Evolutionary conservation across 78 protist genomes (phyloP).

Genomic region (Protostelium mycophagum): DNA sequence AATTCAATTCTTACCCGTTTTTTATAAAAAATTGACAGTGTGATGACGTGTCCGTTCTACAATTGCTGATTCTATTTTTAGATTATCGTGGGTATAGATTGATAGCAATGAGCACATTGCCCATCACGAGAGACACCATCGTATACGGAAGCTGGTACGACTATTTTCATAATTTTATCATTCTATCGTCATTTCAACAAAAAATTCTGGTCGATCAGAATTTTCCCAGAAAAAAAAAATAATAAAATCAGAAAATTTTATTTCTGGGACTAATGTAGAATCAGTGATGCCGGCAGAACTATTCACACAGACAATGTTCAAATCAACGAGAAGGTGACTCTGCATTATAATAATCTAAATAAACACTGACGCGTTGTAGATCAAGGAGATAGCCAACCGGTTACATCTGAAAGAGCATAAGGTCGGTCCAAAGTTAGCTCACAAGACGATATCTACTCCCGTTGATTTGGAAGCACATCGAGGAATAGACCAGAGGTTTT

Average conservation of each 20-base stretch:
- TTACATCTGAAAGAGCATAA: conserved; percentile 40
- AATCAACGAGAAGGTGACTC: conserved; percentile 51
- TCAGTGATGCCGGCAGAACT: conserved; percentile 65
- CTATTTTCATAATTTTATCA: background rate
- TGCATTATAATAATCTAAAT: background rate
- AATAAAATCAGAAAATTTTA: no score
- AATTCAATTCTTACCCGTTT: no score
- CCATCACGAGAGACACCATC: conserved; percentile 42
- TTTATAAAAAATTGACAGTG: no score
- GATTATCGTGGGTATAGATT: conserved; percentile 63
- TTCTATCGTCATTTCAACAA: no score
- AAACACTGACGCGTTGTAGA: background rate
- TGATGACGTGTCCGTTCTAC: no score
- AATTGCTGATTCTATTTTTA: conserved; percentile 60
- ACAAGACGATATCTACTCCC: conserved; percentile 16
- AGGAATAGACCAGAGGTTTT: conserved; percentile 1
- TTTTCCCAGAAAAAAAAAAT: no score
- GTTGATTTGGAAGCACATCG: conserved; percentile 64
- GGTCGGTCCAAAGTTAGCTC: conserved; percentile 30
- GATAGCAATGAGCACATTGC: conserved; percentile 52
- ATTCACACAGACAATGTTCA: conserved; percentile 18
- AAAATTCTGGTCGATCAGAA: no score
- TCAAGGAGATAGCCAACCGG: conserved; percentile 13
- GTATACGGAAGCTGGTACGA: conserved; percentile 42
- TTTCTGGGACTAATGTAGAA: no score